Conservation (phyloP, 2,329 filamentous ascomycete species). For the Cylindrodendrum hubeiense region DNA sequence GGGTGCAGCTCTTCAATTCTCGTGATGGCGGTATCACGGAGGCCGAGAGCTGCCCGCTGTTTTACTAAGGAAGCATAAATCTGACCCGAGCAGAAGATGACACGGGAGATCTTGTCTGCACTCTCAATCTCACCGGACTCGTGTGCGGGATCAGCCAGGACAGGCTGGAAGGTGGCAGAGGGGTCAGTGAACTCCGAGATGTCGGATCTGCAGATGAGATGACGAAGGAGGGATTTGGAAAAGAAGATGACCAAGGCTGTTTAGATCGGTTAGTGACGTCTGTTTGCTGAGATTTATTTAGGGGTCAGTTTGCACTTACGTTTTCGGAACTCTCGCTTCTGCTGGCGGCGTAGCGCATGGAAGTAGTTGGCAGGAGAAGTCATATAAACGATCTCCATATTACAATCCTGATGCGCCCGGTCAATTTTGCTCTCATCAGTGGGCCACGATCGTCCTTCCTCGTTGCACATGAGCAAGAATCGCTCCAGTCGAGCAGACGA, state of each 20-base stretch:
- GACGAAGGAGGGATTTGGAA: conserved; percentile 94
- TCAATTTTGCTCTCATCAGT: conserved; percentile 83
- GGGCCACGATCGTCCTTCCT: conserved; percentile 94
- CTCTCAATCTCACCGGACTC: conserved; percentile 77
- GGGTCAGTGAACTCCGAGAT: conserved; percentile 92
- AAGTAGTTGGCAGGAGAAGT: conserved; percentile 94
- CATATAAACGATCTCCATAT: conserved; percentile 97
- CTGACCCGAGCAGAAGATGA: conserved; percentile 94
- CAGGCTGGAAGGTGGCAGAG: conserved; percentile 89
- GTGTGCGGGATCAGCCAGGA: conserved; percentile 90
- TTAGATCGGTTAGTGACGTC: conserved; percentile 13
- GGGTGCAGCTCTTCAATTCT: conserved; percentile 43
- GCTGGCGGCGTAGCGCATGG: conserved; percentile 94
- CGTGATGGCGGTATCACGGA: conserved; percentile 34
- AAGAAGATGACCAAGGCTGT: conserved; percentile 95
- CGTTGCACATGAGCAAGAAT: conserved; percentile 95
- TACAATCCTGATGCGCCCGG: conserved; percentile 98
- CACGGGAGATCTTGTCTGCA: conserved; percentile 87
- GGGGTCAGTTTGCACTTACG: conserved; percentile 71
- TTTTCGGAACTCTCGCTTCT: conserved; percentile 98
- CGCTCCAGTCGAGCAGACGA: conserved; percentile 96
- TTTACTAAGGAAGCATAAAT: conserved; percentile 69
- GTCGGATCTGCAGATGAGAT: conserved; percentile 87
- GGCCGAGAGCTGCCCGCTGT: conserved; percentile 24
- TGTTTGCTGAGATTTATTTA: background rate